These are phyloP conservation scores for Rhynchosporium agropyri DNA, from an alignment of 2,329 filamentous ascomycete species.

Conservation along the genomic window DNA sequence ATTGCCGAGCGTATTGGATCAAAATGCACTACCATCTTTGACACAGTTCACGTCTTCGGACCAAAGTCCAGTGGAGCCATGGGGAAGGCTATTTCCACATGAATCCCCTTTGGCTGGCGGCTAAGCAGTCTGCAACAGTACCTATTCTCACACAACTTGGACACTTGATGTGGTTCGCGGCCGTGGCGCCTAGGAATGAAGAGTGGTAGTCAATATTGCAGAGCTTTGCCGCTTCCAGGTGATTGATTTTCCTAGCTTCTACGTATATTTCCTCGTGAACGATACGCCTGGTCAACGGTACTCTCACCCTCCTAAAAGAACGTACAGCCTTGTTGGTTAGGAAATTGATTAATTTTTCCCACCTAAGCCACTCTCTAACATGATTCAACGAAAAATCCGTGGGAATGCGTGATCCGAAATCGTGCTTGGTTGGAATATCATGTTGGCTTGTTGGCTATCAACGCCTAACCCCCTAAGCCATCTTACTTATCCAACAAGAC, in stretches of 20 bases:
- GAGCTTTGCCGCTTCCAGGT: not conserved
- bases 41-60: constrained; percentile 1
- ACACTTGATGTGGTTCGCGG: constrained; percentile 6
- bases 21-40: not conserved
- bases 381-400: too few species aligned
- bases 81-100: not conserved
- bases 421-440: too few species aligned
- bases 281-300: too few species aligned
- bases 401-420: too few species aligned
- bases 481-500: too few species aligned
- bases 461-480: too few species aligned
- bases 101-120: not conserved
- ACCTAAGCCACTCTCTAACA: too few species aligned
- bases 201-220: not conserved
- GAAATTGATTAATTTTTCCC: too few species aligned
- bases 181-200: not conserved
- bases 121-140: not conserved
- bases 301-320: too few species aligned
- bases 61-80: not conserved
- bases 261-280: too few species aligned
- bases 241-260: not conserved
- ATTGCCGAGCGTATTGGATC: constrained; percentile 2
- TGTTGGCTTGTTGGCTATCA: too few species aligned
- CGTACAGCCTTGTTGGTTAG: too few species aligned
- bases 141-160: constrained; percentile 2